Percentiles rank a stretch among this genome's conserved stretches.
These are phyloP conservation scores for Saccharomycopsis hybrid DNA, from an alignment of 1,139 yeast species.

Conservation along the genomic window DNA sequence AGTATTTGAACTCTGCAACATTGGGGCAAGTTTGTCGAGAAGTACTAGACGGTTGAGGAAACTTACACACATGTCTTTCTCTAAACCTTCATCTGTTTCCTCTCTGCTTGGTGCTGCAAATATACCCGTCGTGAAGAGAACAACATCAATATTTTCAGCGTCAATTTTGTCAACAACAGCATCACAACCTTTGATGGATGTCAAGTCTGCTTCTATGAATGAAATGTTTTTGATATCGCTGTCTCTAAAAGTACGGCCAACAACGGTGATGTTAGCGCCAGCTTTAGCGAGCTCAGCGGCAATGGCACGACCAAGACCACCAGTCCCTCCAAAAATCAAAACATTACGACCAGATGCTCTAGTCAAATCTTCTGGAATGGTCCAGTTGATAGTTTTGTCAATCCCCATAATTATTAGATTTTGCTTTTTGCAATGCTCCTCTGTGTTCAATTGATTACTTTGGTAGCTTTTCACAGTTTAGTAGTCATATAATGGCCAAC, in stretches of 20 bases:
- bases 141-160: conserved; percentile 25
- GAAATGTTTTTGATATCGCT: conserved; percentile 25
- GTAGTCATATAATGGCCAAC: no score
- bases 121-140: conserved; percentile 34
- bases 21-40: conserved; percentile 25
- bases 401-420: neutral
- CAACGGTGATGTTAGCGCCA: conserved; percentile 32
- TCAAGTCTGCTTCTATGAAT: conserved; percentile 32
- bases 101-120: conserved; percentile 29
- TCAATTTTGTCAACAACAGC: conserved; percentile 27
- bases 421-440: no score
- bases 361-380: no score
- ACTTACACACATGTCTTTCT: conserved; percentile 34
- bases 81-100: conserved; percentile 33
- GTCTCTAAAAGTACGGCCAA: conserved; percentile 33
- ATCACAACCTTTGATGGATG: conserved; percentile 26
- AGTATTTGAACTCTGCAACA: conserved; percentile 18
- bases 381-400: neutral
- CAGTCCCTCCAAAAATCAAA: conserved; percentile 32
- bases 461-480: no score
- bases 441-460: no score
- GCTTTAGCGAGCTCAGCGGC: conserved; percentile 24
- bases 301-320: conserved; percentile 34
- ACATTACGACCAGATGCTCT: no score
- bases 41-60: conserved; percentile 31